These are phyloP conservation scores for Apocynum venetum DNA, from an alignment of 257 asterid genomes.

Conservation along the genomic window DNA sequence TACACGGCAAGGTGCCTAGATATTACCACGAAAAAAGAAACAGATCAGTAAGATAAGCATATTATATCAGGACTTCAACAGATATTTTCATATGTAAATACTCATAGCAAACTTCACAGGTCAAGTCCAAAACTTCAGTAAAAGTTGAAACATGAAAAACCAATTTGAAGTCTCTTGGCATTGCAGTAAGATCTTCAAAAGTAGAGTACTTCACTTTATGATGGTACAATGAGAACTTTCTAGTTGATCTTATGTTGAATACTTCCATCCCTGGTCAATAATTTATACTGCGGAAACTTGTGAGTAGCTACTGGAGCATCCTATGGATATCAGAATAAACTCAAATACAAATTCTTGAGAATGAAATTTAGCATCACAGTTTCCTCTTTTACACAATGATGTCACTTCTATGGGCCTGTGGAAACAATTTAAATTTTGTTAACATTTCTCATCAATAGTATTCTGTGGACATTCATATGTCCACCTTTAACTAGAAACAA, in stretches of 20 bases:
- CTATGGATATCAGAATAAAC: not conserved
- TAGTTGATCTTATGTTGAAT: not conserved
- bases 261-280: not conserved
- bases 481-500: too few relatives aligned
- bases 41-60: not conserved
- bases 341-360: not conserved
- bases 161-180: not conserved
- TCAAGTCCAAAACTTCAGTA: not conserved
- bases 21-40: constrained; percentile 8
- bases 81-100: not conserved
- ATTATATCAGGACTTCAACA: not conserved
- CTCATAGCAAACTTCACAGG: not conserved
- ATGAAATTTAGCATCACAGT: not conserved
- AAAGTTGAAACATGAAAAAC: not conserved
- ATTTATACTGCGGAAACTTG: not conserved
- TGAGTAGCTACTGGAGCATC: not conserved
- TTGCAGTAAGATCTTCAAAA: not conserved
- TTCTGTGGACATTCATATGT: too few relatives aligned
- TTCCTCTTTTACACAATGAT: not conserved
- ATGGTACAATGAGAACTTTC: not conserved
- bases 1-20: constrained; percentile 81
- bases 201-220: not conserved
- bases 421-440: too few relatives aligned
- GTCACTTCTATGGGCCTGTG: not conserved
- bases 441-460: too few relatives aligned